Evolutionary conservation across 305 asterid species (phyloP).

Genomic region (Fraxinus velutina): DNA sequence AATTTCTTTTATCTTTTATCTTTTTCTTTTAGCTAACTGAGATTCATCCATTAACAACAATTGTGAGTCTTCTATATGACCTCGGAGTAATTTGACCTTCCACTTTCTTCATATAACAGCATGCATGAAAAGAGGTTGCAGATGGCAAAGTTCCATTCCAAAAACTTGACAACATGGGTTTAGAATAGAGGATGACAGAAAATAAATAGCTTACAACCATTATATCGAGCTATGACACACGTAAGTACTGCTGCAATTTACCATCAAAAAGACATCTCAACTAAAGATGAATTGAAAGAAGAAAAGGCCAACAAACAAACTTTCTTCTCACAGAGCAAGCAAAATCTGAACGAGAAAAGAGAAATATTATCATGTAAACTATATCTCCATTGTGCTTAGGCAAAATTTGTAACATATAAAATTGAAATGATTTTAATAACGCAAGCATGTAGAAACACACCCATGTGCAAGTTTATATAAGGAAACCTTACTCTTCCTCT

Average conservation of each 20-base stretch:
- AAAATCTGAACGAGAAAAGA: background rate
- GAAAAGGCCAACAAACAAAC: background rate
- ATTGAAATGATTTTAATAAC: background rate
- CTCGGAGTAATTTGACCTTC: background rate
- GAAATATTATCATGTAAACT: constrained; percentile 9
- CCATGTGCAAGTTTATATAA: constrained; percentile 22
- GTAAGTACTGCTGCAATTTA: background rate
- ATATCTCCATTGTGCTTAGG: background rate
- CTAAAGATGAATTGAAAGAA: background rate
- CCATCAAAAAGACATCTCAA: background rate
- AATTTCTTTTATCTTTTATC: background rate
- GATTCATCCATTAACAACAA: background rate
- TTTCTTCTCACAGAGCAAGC: background rate
- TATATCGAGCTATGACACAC: background rate
- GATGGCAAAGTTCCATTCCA: background rate
- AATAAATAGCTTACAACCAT: background rate
- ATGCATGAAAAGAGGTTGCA: background rate
- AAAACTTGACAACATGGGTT: background rate
- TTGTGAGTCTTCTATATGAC: background rate
- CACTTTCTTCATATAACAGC: background rate
- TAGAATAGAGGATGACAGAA: background rate
- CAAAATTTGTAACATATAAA: constrained; percentile 4
- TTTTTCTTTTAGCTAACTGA: background rate
- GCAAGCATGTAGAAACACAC: constrained; percentile 3
- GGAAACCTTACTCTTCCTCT: constrained; percentile 87